These are phyloP conservation scores for Cupressus sempervirens DNA, from an alignment of 75 land plant genomes.

Conservation along the genomic window DNA sequence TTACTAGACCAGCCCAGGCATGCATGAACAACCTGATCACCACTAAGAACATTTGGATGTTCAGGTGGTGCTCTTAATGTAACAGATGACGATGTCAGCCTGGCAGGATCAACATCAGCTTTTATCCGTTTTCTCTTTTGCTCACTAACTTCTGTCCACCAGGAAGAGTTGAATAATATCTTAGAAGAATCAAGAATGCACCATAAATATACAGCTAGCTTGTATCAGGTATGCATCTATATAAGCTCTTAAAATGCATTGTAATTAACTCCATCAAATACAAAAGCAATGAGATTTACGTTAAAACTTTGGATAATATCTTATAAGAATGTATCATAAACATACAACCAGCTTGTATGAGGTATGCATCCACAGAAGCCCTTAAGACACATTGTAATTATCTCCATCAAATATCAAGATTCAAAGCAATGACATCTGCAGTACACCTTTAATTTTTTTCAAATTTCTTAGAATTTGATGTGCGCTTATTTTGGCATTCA, in stretches of 20 bases:
- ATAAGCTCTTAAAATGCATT: neutral
- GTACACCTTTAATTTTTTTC: neutral
- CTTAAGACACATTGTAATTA: neutral
- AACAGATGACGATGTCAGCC: slow-evolving; percentile 42
- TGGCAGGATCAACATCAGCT: slow-evolving; percentile 68
- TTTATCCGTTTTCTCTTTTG: slow-evolving; percentile 82
- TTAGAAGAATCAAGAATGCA: neutral
- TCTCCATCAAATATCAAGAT: neutral
- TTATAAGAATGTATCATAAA: neutral
- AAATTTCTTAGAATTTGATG: neutral
- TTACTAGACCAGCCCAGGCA: neutral
- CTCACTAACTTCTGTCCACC: slow-evolving; percentile 55
- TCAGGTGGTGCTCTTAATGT: slow-evolving; percentile 52
- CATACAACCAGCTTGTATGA: neutral
- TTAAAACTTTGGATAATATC: neutral
- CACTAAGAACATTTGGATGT: slow-evolving; percentile 43
- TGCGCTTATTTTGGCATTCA: neutral
- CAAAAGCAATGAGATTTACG: too few species aligned
- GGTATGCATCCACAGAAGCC: neutral
- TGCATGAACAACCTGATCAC: slow-evolving; percentile 73
- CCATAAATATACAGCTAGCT: neutral
- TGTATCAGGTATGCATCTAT: neutral
- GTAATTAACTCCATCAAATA: too few species aligned
- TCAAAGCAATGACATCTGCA: neutral
- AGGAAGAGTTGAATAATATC: neutral